These are phyloP conservation scores for Trametes sp. DNA, from an alignment of 1,284 basidiomycete genomes.

Conservation along the genomic window DNA sequence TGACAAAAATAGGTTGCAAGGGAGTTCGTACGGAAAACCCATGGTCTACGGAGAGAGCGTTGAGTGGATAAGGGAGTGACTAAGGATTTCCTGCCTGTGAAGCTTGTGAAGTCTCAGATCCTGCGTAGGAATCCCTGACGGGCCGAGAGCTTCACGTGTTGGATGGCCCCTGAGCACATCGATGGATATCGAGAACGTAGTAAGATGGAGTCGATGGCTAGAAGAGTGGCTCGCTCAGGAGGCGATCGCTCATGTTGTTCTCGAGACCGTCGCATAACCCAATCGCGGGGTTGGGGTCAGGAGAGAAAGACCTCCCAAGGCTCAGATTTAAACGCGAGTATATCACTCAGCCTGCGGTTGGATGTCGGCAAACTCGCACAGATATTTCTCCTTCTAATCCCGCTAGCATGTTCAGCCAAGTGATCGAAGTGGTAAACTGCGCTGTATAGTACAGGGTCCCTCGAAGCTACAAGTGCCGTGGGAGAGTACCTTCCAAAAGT, in stretches of 20 bases:
- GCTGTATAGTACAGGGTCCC: not conserved
- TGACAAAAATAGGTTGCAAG: not conserved
- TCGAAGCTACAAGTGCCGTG: no score
- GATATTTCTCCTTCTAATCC: no score
- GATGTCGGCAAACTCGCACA: no score
- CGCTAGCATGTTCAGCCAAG: no score
- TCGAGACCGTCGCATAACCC: no score
- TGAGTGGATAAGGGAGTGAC: not conserved
- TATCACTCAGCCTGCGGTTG: no score
- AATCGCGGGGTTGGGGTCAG: not conserved
- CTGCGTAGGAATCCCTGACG: no score
- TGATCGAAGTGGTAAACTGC: not conserved
- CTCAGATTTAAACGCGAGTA: no score
- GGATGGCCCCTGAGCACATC: not conserved
- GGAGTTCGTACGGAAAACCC: not conserved
- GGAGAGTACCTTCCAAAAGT: no score
- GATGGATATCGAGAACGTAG: not conserved
- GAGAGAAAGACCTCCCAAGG: not conserved
- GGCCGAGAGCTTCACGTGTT: slow-evolving; percentile 4
- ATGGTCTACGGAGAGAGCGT: not conserved
- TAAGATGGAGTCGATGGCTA: no score
- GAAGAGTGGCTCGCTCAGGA: not conserved
- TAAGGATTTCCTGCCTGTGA: not conserved
- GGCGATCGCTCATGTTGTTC: no score
- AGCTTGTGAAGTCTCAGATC: not conserved